Percentiles rank a stretch among this genome's conserved stretches.
phyloP scores from a whole-genome alignment of 352 stramenopile genomes.

The Pythium brassicae region DNA sequence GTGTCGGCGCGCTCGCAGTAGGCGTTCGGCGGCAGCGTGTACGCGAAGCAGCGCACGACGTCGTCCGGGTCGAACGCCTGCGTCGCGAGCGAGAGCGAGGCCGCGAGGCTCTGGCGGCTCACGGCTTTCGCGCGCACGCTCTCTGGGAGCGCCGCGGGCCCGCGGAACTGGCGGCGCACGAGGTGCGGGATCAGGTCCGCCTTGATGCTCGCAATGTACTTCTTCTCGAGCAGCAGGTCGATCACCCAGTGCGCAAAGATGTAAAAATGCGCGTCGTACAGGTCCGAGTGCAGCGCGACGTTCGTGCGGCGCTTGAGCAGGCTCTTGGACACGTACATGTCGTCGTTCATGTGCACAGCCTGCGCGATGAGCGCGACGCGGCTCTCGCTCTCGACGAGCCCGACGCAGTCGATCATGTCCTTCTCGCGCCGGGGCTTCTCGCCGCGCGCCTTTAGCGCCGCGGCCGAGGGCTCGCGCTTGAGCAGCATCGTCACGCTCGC shows the following conservation, averaged over 20 bases:
- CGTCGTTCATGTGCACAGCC: conserved; percentile 78
- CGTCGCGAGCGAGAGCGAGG: conserved; percentile 55
- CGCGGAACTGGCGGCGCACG: conserved; percentile 75
- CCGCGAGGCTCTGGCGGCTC: conserved; percentile 51
- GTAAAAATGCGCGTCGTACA: conserved; percentile 84
- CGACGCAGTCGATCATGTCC: conserved; percentile 82
- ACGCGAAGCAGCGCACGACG: conserved; percentile 71
- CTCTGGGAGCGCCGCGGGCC: conserved; percentile 44
- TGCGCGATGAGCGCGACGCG: conserved; percentile 68
- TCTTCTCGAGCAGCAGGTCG: conserved; percentile 73
- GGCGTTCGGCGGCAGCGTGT: conserved; percentile 62
- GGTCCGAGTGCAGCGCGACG: conserved; percentile 72
- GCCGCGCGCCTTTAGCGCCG: conserved; percentile 38
- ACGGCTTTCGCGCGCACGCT: conserved; percentile 51
- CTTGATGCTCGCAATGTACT: conserved; percentile 84
- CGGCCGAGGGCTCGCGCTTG: conserved; percentile 37
- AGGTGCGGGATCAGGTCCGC: conserved; percentile 74
- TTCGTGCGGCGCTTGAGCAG: conserved; percentile 68
- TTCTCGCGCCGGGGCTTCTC: conserved; percentile 74
- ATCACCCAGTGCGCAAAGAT: conserved; percentile 85
- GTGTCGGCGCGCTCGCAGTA: conserved; percentile 82
- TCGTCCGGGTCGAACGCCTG: conserved; percentile 53
- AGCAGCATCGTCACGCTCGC: conserved; percentile 82
- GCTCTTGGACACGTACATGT: conserved; percentile 74
- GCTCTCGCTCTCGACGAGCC: conserved; percentile 56